Evolutionary conservation across 1,139 yeast genomes (phyloP), one percentile per base, ranked within the genome.

Genomic region (Sugiyamaella pinicola): DNA sequence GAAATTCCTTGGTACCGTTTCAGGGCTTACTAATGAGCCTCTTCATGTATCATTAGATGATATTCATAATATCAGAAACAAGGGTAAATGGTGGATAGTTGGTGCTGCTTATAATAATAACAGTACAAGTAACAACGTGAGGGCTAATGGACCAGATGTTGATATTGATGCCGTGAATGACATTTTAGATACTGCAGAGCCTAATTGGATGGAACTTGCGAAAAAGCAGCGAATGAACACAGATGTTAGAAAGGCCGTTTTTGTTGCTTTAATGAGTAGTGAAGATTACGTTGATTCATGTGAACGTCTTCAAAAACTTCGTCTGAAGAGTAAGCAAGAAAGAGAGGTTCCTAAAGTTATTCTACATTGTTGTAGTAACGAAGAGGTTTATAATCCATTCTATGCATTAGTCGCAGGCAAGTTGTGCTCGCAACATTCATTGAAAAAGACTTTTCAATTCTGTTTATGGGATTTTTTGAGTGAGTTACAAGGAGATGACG

Each of bases 41-140:
- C 76, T 95, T 29, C 90, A 87, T 61, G 98, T 93, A 0, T 75
- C 89, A 2, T 74, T 95, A 31, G 84, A 82, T 47, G 99, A 95
- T 71, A 90, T 95, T 54, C 82, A 81, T 48, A 82, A 81, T 58
- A 78, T 88, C 26, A 87, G 84, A 10, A 80, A 84, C 0, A 80
- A 83, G 58, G 99, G 99, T 53, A 93, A 91, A 69, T 95, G 99
- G 99, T 95, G 99, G 99, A 76, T 93, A 41, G 91, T 95, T 34
- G 99, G 99, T 43, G 87, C 98, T 2, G 96, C 99, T 0, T 93
- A 98, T 97, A 87, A 82, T 43, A 72, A 68, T 45, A 57, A 56
- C 13, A 22, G 26, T n/a, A n/a, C n/a, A n/a, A 9, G 33, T 13
- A 18, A 26, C 13, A 39, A 18, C 6, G 35, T 10, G 17, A 22